Conservation (phyloP, 768 basidiomycete species). For the Hericium coralloides region DNA sequence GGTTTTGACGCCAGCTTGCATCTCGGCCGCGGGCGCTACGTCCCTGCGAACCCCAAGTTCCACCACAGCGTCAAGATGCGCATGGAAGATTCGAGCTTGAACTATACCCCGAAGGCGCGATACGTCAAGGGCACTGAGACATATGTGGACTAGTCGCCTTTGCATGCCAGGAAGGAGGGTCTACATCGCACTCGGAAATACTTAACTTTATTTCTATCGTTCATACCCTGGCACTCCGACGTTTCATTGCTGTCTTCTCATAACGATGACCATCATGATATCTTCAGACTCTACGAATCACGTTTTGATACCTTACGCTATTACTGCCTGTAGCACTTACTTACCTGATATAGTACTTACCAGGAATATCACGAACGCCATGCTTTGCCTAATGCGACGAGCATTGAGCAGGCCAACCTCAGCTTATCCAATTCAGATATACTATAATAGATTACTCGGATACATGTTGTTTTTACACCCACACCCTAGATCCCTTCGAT, state of each 20-base stretch:
- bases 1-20: slow-evolving; percentile 30
- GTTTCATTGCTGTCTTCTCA: background rate
- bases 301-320: background rate
- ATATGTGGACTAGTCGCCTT: slow-evolving; percentile 27
- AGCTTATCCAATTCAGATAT: background rate
- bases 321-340: background rate
- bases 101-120: slow-evolving; percentile 50
- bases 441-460: background rate
- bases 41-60: slow-evolving; percentile 44
- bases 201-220: background rate
- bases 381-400: background rate
- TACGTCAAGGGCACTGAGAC: slow-evolving; percentile 39
- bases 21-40: slow-evolving; percentile 46
- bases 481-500: background rate
- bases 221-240: background rate
- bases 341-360: background rate
- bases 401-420: too few species aligned
- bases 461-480: background rate
- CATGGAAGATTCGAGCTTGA: slow-evolving; percentile 35
- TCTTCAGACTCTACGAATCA: background rate
- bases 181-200: background rate
- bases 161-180: background rate
- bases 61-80: slow-evolving; percentile 57
- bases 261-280: background rate
- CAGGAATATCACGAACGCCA: background rate